Evolutionary conservation across 768 basidiomycete species (phyloP), one percentile per base, ranked within the genome.

Genomic region (Pleurotus sapidus): DNA sequence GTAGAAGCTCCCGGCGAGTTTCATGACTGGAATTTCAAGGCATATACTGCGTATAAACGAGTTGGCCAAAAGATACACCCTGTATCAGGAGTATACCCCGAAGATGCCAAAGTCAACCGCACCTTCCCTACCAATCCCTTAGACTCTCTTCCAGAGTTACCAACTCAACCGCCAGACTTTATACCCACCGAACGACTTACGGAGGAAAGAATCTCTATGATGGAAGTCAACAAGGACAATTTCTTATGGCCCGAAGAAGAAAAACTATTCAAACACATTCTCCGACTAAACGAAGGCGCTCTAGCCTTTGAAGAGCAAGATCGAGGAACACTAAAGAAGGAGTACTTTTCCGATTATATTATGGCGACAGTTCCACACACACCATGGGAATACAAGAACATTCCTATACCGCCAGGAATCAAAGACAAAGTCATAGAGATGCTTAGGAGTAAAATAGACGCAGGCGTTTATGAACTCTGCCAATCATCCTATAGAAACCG

Each of bases 381-480:
- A 0, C 77, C 76, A 0, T 78, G 74, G 76, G 65, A 56, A 6
- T 49, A 64, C 3, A 58, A 56, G 18, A 70, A 74, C 27, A 70
- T 74, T 18, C 73, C 72, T 1, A 74, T 77, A 18, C 73, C 72
- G 0, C 68, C 67, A 1, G 72, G 72, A 2, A 59, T 74, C 15
- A 5, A 59, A 0, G 63, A 70, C 3, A 39, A 70, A 56, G 69
- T 77, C 0, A 61, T 71, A 1, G 57, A 65, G 1, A 56, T 74
- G 0, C 49, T 79, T 1, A 61, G 68, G 23, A 23, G 61, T 1
- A 76, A 76, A 55, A 68, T 77, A 1, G 61, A 47, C 0, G 64
- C 72, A 1, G 75, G 74, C 3, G 67, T 74, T 0, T 78, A 76
- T 49, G 69, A 78, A 56, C 66, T 68, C 9, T 69, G 68, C 1